phyloP scores from a whole-genome alignment of 1,284 basidiomycete species.

The Cryptococcus sp. region DNA sequence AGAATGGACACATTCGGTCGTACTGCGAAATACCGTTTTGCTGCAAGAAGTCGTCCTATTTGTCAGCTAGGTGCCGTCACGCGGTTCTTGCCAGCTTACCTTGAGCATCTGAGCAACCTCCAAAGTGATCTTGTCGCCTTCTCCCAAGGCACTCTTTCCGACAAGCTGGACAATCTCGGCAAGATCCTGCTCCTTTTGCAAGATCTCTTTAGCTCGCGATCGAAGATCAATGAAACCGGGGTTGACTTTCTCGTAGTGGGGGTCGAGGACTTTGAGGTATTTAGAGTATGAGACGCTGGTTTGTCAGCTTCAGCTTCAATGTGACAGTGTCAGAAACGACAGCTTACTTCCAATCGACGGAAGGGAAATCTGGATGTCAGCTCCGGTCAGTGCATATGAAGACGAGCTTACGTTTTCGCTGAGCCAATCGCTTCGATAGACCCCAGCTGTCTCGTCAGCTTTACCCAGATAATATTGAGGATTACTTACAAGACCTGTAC shows the following conservation, averaged over 20 bases:
- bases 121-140: slow-evolving; percentile 96
- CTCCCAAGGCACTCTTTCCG: slow-evolving; percentile 95
- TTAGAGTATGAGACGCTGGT: slow-evolving; percentile 84
- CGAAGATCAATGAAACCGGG: slow-evolving; percentile 92
- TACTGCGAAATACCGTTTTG: slow-evolving; percentile 99
- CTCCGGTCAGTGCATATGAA: background rate
- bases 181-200: slow-evolving; percentile 97
- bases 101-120: slow-evolving; percentile 95
- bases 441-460: slow-evolving; percentile 33
- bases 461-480: background rate
- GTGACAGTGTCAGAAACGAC: background rate
- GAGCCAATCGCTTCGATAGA: slow-evolving; percentile 62
- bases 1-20: slow-evolving; percentile 95
- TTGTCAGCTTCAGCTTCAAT: background rate
- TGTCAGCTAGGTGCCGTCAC: slow-evolving; percentile 18
- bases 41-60: slow-evolving; percentile 96
- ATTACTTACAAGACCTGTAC: slow-evolving; percentile 94
- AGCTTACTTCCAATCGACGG: slow-evolving; percentile 85
- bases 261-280: slow-evolving; percentile 91
- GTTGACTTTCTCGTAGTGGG: slow-evolving; percentile 84
- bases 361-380: slow-evolving; percentile 67
- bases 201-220: slow-evolving; percentile 86
- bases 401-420: slow-evolving; percentile 58
- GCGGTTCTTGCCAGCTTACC: slow-evolving; percentile 32
- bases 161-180: slow-evolving; percentile 99